Conservation (phyloP, 257 asterid species). For the Solanum bulbocastanum region DNA sequence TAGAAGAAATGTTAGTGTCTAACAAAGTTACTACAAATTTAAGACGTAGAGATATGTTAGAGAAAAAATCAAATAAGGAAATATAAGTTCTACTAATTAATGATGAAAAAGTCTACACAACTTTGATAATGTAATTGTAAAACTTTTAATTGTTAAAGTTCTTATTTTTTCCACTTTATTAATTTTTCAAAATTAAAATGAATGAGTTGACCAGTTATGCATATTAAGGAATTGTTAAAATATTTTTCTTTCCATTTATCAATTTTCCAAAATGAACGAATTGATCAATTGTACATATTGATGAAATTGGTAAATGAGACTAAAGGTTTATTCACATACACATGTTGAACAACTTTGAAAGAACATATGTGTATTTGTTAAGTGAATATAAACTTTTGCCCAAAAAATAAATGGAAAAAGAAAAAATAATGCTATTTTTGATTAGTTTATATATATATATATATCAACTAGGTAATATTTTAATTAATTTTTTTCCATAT, state of each 20-base stretch:
- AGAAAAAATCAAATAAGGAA: no score
- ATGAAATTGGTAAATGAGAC: not conserved
- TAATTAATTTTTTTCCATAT: no score
- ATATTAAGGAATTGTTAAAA: not conserved
- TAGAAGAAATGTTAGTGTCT: not conserved
- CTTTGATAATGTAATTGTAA: not conserved
- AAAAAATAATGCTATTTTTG: no score
- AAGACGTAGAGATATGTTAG: no score
- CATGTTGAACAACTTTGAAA: not conserved
- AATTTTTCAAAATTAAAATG: not conserved
- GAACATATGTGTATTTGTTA: not conserved
- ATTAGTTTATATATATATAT: no score
- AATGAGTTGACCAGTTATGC: not conserved
- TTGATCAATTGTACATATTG: not conserved
- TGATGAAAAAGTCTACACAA: no score
- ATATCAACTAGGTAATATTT: no score
- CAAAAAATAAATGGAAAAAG: not conserved
- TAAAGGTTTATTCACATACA: not conserved
- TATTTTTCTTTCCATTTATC: not conserved
- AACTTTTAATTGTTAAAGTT: not conserved
- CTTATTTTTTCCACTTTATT: not conserved
- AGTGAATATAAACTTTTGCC: not conserved
- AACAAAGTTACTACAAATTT: no score
- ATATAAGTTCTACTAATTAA: no score
- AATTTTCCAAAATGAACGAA: not conserved